Percentiles rank a stretch among this genome's conserved stretches.
These are phyloP conservation scores for Bruguiera parviflora DNA, from an alignment of 345 rosid genomes.

Conservation along the genomic window DNA sequence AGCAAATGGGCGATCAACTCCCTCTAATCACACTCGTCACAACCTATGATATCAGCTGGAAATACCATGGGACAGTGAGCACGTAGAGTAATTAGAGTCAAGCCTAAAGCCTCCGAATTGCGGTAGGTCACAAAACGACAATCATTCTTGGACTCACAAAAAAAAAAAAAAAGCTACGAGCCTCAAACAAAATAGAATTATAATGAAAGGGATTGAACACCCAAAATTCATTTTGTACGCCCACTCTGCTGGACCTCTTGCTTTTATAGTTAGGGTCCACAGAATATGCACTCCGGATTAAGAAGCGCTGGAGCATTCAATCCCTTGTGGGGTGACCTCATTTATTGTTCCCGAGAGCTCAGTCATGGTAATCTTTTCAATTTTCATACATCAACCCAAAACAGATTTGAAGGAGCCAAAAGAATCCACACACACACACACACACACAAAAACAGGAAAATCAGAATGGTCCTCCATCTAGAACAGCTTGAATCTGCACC, in stretches of 20 bases:
- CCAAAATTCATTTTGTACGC: constrained; percentile 19
- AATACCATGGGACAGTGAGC: too few species aligned
- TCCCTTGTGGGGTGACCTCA: constrained; percentile 14
- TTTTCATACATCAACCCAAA: background rate
- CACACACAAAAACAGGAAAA: too few species aligned
- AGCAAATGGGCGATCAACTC: too few species aligned
- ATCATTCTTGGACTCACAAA: too few species aligned
- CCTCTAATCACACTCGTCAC: background rate
- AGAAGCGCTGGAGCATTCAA: background rate
- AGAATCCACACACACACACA: too few species aligned
- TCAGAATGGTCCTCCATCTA: constrained; percentile 23
- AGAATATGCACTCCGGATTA: constrained; percentile 14
- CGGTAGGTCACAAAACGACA: too few species aligned
- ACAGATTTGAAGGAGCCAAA: background rate
- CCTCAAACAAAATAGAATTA: background rate
- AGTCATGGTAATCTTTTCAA: constrained; percentile 17
- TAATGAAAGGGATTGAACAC: constrained; percentile 31
- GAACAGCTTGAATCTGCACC: background rate
- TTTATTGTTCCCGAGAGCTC: constrained; percentile 16
- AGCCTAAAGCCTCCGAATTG: too few species aligned
- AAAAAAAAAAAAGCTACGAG: too few species aligned
- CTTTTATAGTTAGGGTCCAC: constrained; percentile 23
- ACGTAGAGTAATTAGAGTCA: too few species aligned
- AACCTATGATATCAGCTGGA: too few species aligned
- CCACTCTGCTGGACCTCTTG: constrained; percentile 18